phyloP scores from a whole-genome alignment of 2,329 filamentous ascomycete species.

The Gliomastix tumulicola region DNA sequence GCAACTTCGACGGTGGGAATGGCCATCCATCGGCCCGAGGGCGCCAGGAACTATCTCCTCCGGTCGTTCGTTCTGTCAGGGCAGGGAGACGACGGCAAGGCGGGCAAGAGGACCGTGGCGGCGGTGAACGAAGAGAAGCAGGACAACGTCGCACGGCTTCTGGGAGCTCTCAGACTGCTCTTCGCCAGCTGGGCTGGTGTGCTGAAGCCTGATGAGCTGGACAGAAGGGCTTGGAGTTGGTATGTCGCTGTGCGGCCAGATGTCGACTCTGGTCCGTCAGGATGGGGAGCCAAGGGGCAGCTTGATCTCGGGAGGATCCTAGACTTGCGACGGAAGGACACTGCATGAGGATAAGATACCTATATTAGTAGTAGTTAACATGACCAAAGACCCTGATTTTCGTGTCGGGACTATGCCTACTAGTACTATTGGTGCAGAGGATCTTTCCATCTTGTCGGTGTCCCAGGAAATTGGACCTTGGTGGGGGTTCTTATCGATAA shows the following conservation, averaged over 20 bases:
- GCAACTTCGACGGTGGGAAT: conserved; percentile 41
- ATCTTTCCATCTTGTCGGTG: no score
- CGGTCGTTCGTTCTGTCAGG: conserved; percentile 50
- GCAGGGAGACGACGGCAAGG: conserved; percentile 10
- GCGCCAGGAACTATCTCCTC: conserved; percentile 52
- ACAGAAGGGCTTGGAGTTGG: conserved; percentile 74
- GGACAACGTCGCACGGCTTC: conserved; percentile 59
- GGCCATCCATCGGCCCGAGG: conserved; percentile 68
- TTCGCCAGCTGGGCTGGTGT: conserved; percentile 68
- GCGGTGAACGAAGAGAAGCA: conserved; percentile 54
- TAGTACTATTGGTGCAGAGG: no score
- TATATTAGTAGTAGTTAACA: no score
- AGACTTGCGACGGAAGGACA: conserved; percentile 36
- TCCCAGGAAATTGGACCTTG: no score
- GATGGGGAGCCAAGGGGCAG: conserved; percentile 77
- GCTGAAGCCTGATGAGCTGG: conserved; percentile 58
- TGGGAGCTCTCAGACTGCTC: conserved; percentile 65
- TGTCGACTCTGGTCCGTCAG: conserved; percentile 64
- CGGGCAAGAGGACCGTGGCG: conserved; percentile 37
- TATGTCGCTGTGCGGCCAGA: conserved; percentile 71
- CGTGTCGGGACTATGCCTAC: no score
- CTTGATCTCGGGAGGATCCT: conserved; percentile 63
- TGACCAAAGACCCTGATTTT: no score
- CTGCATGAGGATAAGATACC: no score
- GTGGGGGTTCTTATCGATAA: no score